These are phyloP conservation scores for Kalaharituber pfeilii DNA, from an alignment of 2,329 filamentous ascomycete species.

Conservation along the genomic window DNA sequence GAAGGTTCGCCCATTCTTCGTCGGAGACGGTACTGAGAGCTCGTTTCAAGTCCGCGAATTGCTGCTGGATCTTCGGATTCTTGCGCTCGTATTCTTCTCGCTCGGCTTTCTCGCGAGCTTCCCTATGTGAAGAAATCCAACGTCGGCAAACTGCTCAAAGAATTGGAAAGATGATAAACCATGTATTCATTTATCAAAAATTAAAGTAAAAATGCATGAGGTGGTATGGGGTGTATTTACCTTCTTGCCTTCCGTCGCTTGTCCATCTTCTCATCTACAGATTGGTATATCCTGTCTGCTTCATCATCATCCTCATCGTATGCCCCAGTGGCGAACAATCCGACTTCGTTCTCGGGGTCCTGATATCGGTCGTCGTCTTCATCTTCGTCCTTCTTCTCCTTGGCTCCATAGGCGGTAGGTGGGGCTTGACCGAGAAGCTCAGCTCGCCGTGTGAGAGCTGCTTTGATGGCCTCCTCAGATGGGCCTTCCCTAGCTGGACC, in stretches of 20 bases:
- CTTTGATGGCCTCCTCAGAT: constrained; percentile 95
- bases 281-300: constrained; percentile 86
- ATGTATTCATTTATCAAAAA: constrained; percentile 30
- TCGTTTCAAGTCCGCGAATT: constrained; percentile 91
- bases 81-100: constrained; percentile 89
- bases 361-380: constrained; percentile 70
- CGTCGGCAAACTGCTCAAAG: constrained; percentile 61
- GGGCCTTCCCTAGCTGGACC: constrained; percentile 89
- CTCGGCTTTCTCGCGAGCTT: constrained; percentile 83
- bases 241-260: constrained; percentile 68
- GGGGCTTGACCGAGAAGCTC: constrained; percentile 59
- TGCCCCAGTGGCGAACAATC: constrained; percentile 82
- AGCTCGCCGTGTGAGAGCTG: constrained; percentile 84
- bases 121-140: constrained; percentile 51
- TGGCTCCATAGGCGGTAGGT: constrained; percentile 55
- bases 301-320: constrained; percentile 98
- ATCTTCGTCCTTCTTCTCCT: constrained; percentile 52
- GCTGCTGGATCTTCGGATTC: constrained; percentile 94
- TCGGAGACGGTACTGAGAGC: constrained; percentile 75
- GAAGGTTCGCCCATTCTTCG: constrained; percentile 90
- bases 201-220: constrained; percentile 9
- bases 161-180: constrained; percentile 50
- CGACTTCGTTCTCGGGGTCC: constrained; percentile 92
- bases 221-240: constrained; percentile 37
- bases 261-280: constrained; percentile 95